Base-by-base conservation (phyloP, 805 yeast species). In the Wickerhamiella azymoides region DNA sequence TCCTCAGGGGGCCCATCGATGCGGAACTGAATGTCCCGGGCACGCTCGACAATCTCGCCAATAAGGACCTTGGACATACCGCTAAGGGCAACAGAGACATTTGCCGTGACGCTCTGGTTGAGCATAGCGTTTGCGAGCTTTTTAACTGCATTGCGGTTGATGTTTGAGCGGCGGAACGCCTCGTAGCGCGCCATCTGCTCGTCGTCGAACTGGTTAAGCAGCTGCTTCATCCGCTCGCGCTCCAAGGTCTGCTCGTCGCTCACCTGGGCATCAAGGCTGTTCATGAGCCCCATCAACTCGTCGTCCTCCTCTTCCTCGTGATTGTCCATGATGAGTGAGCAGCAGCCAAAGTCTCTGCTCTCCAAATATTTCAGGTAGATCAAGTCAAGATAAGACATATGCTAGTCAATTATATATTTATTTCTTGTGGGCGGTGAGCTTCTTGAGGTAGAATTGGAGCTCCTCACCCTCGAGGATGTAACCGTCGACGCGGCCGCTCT, bases 401-500 rank as follows among this genome's bases (percentile, higher is more conserved):
- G 45, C 44, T 39, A 45, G 37, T 43, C 48, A 26, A 45, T 45
- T 41, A 48, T 48, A 35, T 33, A 62, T 63, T 80, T 86, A 89
- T 83, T 89, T 92, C 88, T 92, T 89, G 55, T 54, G 56, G 71
- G 96, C 93, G 72, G 95, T 80, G 75, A 92, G 79, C 85, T 95
- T 89, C 82, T 95, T 86, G 73, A 92, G 81, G 95, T 92, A 92
- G 94, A 92, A 92, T 72, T 97, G 97, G 74, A 92, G 85, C 78
- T 92, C 98, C 72, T 92, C 98, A 76, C 98, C 98, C 80, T 92
- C 98, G 72, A 92, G 84, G 76, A 92, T 82, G 93, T 92, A 92
- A 76, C 98, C 98, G 72, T 92, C 98, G 76, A 86, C 81, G 79
- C 98, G 93, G 74, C 98, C 98, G 61, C 94, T 83, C 80, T 92